A percentile compares a stretch with the other conserved stretches of the same genome.
Conservation (phyloP, 805 yeast genomes). For the Saccharomycopsis oosterbeekiorum region DNA sequence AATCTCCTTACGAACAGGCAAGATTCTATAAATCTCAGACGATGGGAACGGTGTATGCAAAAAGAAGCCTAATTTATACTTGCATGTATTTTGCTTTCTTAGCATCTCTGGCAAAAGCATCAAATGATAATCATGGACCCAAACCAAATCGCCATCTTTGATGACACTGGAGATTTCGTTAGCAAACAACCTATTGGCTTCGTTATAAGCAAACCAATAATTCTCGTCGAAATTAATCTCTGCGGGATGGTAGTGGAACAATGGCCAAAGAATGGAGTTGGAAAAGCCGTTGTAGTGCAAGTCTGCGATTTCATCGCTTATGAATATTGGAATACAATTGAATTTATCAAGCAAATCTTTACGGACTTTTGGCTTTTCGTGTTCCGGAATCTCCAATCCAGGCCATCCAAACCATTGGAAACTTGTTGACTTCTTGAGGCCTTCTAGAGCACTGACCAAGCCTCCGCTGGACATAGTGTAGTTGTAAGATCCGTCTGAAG, state of each 20-base stretch:
- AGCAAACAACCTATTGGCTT: conserved; percentile 82
- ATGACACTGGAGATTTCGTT: conserved; percentile 58
- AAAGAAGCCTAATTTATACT: conserved; percentile 82
- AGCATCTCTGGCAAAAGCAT: conserved; percentile 91
- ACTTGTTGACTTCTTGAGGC: conserved; percentile 68
- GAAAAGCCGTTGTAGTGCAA: conserved; percentile 94
- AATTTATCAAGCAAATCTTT: conserved; percentile 65
- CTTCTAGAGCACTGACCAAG: conserved; percentile 89
- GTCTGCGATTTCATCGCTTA: conserved; percentile 85
- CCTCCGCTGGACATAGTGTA: conserved; percentile 97
- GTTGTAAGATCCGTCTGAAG: conserved; percentile 52
- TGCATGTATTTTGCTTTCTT: conserved; percentile 47
- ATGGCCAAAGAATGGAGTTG: conserved; percentile 93
- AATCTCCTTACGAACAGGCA: conserved; percentile 92
- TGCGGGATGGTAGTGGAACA: conserved; percentile 98
- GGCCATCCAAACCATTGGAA: conserved; percentile 99
- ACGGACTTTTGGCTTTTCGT: conserved; percentile 60
- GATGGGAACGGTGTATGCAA: conserved; percentile 98
- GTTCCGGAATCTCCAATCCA: conserved; percentile 74
- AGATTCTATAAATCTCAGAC: conserved; percentile 86
- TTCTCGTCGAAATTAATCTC: conserved; percentile 96
- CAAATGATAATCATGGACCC: conserved; percentile 98
- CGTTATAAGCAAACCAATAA: conserved; percentile 96
- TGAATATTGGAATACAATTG: conserved; percentile 82
- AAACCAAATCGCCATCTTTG: conserved; percentile 76